Conservation (phyloP, 2,329 filamentous ascomycete genomes). For the Botryotinia calthae region DNA sequence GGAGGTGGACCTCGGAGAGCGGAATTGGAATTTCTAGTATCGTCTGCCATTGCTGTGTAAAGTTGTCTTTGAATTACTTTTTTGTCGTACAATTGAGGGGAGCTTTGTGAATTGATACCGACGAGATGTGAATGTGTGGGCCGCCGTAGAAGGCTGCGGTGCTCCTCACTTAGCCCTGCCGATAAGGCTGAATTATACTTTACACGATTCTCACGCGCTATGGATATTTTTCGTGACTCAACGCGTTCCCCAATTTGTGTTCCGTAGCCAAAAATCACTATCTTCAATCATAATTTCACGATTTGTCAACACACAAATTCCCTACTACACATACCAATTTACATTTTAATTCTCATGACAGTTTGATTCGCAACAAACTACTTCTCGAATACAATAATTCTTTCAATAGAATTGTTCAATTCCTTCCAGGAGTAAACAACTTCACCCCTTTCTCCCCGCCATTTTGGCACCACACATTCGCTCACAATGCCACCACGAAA, state of each 20-base stretch:
- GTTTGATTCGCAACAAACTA: background rate
- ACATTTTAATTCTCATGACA: background rate
- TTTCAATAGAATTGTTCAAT: conserved; percentile 34
- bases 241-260: conserved; percentile 13
- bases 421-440: conserved; percentile 16
- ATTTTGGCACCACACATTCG: conserved; percentile 15
- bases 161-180: background rate
- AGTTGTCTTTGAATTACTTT: background rate
- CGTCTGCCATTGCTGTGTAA: conserved; percentile 37
- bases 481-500: conserved; percentile 56
- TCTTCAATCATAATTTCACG: conserved; percentile 17
- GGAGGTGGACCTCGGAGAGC: conserved; percentile 39
- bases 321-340: background rate
- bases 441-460: background rate
- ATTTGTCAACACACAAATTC: conserved; percentile 6
- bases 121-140: conserved; percentile 3
- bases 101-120: conserved; percentile 10
- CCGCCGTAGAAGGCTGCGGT: conserved; percentile 10
- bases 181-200: conserved; percentile 15
- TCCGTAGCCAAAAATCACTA: background rate
- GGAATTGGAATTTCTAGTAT: conserved; percentile 37
- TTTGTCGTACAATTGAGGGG: conserved; percentile 1
- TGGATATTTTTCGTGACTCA: conserved; percentile 14
- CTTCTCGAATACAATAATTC: conserved; percentile 26
- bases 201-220: conserved; percentile 1